Conservation (phyloP, 75 land plant species). For the Cunninghamia lanceolata region DNA sequence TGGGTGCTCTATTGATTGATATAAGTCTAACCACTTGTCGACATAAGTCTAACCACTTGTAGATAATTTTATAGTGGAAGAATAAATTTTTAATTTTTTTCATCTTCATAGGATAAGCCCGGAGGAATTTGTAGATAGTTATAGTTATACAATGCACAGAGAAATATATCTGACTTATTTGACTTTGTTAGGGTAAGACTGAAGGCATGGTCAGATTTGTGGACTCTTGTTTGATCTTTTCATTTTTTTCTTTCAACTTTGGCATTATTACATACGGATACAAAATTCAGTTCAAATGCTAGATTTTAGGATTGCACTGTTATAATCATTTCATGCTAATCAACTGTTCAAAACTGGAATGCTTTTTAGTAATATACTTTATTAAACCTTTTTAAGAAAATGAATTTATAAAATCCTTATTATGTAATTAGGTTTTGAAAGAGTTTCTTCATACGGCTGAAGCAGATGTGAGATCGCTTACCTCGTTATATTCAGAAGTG, state of each 20-base stretch:
- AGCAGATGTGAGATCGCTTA: conserved; percentile 88
- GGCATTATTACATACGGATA: neutral
- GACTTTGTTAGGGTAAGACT: neutral
- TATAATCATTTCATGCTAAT: neutral
- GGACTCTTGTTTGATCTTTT: neutral
- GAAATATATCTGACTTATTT: neutral
- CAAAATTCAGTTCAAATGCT: neutral
- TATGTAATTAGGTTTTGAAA: conserved; percentile 52
- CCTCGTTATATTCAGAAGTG: conserved; percentile 93
- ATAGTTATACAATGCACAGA: neutral
- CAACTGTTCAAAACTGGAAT: neutral
- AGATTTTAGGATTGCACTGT: neutral
- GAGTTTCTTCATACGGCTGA: conserved; percentile 88
- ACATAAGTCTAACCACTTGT: neutral
- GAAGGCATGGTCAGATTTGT: neutral
- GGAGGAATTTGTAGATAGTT: neutral
- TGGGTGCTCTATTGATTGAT: neutral
- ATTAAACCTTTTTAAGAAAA: neutral
- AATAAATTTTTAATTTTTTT: neutral
- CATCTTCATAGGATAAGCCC: neutral
- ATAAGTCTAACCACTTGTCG: neutral
- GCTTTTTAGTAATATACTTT: neutral
- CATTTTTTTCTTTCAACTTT: neutral
- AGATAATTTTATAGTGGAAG: neutral
- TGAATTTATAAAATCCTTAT: neutral